These are phyloP conservation scores for Zygnema circumcarinatum DNA, from an alignment of 139 green algal genomes.

Conservation along the genomic window DNA sequence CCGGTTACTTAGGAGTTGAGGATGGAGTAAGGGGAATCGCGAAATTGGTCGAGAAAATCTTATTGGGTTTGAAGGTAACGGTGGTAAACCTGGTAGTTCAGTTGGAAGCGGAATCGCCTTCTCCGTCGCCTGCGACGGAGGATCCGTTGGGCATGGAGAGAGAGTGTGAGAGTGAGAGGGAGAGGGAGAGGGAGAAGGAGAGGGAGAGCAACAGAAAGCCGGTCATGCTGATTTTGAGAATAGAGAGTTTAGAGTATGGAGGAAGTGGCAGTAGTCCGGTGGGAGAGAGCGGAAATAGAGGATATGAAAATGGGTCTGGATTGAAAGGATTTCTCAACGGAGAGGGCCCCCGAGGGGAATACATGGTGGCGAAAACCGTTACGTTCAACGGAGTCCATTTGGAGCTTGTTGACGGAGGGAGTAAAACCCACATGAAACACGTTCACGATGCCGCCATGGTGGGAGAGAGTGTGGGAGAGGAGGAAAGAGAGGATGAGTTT, in stretches of 20 bases:
- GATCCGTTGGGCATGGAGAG: neutral
- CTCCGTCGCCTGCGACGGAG: neutral
- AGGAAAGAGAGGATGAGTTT: neutral
- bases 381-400: neutral
- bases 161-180: neutral
- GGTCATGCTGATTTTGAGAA: neutral
- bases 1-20: constrained; percentile 19
- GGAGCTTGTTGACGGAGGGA: no score
- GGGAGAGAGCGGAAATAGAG: neutral
- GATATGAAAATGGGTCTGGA: neutral
- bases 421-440: neutral
- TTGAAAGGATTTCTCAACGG: neutral
- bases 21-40: constrained; percentile 27
- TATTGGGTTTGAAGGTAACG: constrained; percentile 23
- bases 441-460: neutral
- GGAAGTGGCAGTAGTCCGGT: neutral
- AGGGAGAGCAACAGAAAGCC: neutral
- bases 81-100: neutral
- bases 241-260: neutral
- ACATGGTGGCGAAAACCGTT: neutral
- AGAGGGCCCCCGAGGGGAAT: neutral
- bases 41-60: neutral
- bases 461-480: neutral
- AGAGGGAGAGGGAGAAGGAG: neutral
- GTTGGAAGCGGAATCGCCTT: neutral